Conservation (phyloP, 371 early-diverging fungal genomes). For the Gilbertella persicaria region DNA sequence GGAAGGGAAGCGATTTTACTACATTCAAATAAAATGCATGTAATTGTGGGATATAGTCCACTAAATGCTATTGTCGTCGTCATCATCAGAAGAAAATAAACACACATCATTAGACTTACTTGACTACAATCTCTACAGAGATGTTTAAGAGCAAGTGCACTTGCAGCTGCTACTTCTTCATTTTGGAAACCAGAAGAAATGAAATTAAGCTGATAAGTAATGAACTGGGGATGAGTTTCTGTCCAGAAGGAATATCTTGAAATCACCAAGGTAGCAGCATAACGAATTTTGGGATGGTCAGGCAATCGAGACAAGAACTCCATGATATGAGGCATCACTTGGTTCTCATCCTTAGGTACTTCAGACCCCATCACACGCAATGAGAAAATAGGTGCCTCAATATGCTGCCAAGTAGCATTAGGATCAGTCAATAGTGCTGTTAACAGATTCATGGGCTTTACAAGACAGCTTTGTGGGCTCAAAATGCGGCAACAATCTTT, state of each 20-base stretch:
- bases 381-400: conserved; percentile 94
- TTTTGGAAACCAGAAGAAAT: conserved; percentile 87
- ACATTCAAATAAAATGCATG: conserved; percentile 77
- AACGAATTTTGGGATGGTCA: conserved; percentile 87
- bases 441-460: conserved; percentile 63
- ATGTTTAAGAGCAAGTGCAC: conserved; percentile 83
- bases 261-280: conserved; percentile 94
- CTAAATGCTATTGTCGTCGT: conserved; percentile 68
- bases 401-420: conserved; percentile 80
- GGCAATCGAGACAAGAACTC: conserved; percentile 82
- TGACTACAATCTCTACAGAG: conserved; percentile 88
- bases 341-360: conserved; percentile 68
- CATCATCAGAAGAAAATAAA: neutral
- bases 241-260: conserved; percentile 96
- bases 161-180: conserved; percentile 85
- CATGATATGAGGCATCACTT: conserved; percentile 88
- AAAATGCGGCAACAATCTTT: conserved; percentile 91
- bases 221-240: conserved; percentile 79
- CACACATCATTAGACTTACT: conserved; percentile 42
- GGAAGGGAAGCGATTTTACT: conserved; percentile 60
- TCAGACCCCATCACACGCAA: conserved; percentile 91
- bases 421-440: conserved; percentile 29
- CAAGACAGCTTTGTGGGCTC: conserved; percentile 73
- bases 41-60: conserved; percentile 72
- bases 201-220: conserved; percentile 87